These are phyloP conservation scores for Nemophila menziesii DNA, from an alignment of 257 asterid genomes.

Conservation along the genomic window DNA sequence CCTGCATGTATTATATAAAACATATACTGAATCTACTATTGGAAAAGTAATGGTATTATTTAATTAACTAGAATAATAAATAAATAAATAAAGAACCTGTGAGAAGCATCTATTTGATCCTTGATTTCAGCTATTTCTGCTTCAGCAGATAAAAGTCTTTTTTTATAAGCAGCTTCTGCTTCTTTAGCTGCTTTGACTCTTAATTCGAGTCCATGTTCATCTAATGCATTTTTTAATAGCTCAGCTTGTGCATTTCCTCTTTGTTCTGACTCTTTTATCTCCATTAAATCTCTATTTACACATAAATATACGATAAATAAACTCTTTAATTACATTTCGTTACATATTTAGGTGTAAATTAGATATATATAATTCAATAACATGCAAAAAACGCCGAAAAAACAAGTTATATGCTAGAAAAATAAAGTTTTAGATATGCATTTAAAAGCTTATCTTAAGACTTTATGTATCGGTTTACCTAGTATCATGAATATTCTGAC, in stretches of 20 bases:
- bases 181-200: conserved; percentile 93
- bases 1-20: conserved; percentile 39
- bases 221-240: conserved; percentile 59
- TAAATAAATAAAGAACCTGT: conserved; percentile 56
- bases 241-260: conserved; percentile 75
- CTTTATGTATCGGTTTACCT: conserved; percentile 33
- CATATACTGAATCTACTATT: too few species aligned
- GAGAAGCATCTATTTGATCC: conserved; percentile 73
- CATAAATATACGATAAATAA: too few species aligned
- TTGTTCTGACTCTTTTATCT: conserved; percentile 67
- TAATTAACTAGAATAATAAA: too few species aligned
- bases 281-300: conserved; percentile 47
- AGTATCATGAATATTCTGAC: conserved; percentile 69
- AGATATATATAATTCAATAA: too few species aligned
- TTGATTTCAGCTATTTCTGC: conserved; percentile 70
- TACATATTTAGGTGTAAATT: too few species aligned
- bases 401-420: not conserved
- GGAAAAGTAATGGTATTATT: not conserved
- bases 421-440: too few species aligned
- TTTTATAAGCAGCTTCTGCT: conserved; percentile 88
- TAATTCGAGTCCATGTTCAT: conserved; percentile 80
- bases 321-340: too few species aligned
- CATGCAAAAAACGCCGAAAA: too few species aligned
- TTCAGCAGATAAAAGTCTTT: conserved; percentile 78
- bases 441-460: too few species aligned